A percentile compares a stretch with the other conserved stretches of the same genome.
Conservation (phyloP, 2,329 filamentous ascomycete genomes). For the Arachnomyces sp. region DNA sequence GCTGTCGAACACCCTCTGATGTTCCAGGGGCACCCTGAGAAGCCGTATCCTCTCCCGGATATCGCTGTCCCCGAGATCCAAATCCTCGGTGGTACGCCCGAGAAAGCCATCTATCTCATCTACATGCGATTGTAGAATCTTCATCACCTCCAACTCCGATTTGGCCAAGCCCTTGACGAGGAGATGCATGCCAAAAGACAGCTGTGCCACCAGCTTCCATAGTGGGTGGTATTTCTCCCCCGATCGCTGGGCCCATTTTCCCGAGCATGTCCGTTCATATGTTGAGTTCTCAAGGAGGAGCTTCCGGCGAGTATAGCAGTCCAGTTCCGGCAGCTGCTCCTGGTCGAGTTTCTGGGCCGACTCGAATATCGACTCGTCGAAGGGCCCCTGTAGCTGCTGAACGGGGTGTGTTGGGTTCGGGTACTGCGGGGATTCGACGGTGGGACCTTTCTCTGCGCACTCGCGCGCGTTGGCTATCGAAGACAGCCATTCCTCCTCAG, state of each 20-base stretch:
- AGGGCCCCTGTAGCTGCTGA: conserved; percentile 35
- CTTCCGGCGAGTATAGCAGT: conserved; percentile 48
- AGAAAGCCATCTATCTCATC: conserved; percentile 90
- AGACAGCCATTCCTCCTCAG: conserved; percentile 10
- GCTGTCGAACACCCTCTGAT: conserved; percentile 71
- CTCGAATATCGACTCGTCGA: conserved; percentile 39
- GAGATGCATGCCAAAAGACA: conserved; percentile 87
- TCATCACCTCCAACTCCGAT: conserved; percentile 78
- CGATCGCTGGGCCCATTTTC: conserved; percentile 66
- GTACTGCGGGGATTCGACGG: conserved; percentile 3
- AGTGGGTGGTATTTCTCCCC: conserved; percentile 77
- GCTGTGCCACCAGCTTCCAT: conserved; percentile 82
- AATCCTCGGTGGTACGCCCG: conserved; percentile 76
- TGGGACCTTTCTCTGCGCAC: conserved; percentile 3
- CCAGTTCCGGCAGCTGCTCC: conserved; percentile 26
- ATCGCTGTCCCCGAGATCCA: conserved; percentile 68
- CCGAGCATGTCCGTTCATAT: conserved; percentile 62
- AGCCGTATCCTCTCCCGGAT: conserved; percentile 71
- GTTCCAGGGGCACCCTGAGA: conserved; percentile 73
- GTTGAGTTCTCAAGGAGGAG: conserved; percentile 59
- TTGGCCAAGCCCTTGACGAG: conserved; percentile 78
- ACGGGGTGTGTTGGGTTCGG: conserved; percentile 26
- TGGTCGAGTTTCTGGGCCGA: conserved; percentile 18
- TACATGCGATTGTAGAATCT: conserved; percentile 83
- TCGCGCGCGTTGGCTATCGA: conserved; percentile 9